Evolutionary conservation across 108 stramenopile species (phyloP), one percentile per base, ranked within the genome.

Genomic region (Nitzschia inconspicua): DNA sequence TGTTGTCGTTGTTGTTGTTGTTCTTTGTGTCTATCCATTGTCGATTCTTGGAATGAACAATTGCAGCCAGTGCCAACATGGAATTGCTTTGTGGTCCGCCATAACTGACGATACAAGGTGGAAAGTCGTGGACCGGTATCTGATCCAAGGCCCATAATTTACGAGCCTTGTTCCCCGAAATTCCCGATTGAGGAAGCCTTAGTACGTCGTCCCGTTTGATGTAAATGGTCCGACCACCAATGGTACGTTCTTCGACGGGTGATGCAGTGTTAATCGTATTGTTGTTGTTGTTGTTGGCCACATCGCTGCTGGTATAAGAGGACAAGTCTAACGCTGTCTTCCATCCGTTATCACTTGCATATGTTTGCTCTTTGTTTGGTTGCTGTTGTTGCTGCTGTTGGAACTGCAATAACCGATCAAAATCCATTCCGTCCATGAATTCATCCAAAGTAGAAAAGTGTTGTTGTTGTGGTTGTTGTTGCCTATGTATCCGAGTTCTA

Each of bases 51-150:
- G 66, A 79, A 41, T 77, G 57, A 22, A 88, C 88, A 49, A 95
- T 60, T 13, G 93, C 95, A 8, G 96, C 94, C 28, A 97, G 48
- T 7, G 95, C 91, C 36, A 94, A 51, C 93, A 97, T 93, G 24
- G 96, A 89, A 77, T 97, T 97, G 30, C 82, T 84, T 65, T 97
- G 94, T 24, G 86, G 82, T 19, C 96, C 96, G 20, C 96, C 96
- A 64, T 95, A 91, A 61, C 85, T 87, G 1, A 94, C 93, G 8
- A 95, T 55, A 16, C 77, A 83, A 26, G 73, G 46, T 0, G 88
- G 86, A 83, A 88, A 89, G 1, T 87, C 68, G 4, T 22, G 16
- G 3, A 58, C 72, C 23, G 76, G 65, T 16, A 89, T 44, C 16
- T 77, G 29, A 50, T 85, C 84, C 28, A 93, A 52, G 11, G 78